Conservation (phyloP, 257 asterid species). For the Rubia yunnanensis region DNA sequence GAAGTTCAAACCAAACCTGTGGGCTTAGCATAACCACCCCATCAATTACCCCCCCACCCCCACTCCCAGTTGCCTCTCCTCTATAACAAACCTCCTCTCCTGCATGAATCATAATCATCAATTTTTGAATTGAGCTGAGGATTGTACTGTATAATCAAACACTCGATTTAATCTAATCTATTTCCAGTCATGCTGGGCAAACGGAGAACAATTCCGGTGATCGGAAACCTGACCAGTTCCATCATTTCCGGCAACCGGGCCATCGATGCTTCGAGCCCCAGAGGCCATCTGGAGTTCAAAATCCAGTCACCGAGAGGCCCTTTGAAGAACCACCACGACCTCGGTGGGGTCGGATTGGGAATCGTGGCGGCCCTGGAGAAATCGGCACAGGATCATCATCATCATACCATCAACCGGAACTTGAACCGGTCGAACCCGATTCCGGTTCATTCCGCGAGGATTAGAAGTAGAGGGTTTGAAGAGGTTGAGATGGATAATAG, state of each 20-base stretch:
- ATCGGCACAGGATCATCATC: constrained; percentile 17
- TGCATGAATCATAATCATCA: neutral
- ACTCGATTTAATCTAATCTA: neutral
- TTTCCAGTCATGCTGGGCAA: constrained; percentile 43
- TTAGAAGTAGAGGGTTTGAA: constrained; percentile 4
- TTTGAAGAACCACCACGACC: constrained; percentile 30
- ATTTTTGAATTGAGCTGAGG: constrained; percentile 1
- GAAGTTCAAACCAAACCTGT: constrained; percentile 39
- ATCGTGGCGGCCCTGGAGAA: constrained; percentile 81
- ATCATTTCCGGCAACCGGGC: constrained; percentile 25
- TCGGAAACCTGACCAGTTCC: constrained; percentile 44
- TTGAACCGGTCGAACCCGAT: constrained; percentile 49
- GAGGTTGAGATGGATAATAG: constrained; percentile 35
- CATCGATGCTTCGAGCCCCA: constrained; percentile 24
- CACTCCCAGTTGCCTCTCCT: neutral
- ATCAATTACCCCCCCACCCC: constrained; percentile 12
- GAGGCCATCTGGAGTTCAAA: constrained; percentile 36
- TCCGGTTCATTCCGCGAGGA: constrained; percentile 36
- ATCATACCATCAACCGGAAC: constrained; percentile 7
- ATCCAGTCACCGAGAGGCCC: constrained; percentile 47
- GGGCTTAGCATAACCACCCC: constrained; percentile 44
- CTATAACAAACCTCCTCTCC: neutral
- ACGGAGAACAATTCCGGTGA: constrained; percentile 46
- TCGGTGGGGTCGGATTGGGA: constrained; percentile 74
- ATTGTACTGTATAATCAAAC: neutral